These are phyloP conservation scores for Abrus pulchellus DNA, from an alignment of 306 rosid genomes.

Conservation along the genomic window DNA sequence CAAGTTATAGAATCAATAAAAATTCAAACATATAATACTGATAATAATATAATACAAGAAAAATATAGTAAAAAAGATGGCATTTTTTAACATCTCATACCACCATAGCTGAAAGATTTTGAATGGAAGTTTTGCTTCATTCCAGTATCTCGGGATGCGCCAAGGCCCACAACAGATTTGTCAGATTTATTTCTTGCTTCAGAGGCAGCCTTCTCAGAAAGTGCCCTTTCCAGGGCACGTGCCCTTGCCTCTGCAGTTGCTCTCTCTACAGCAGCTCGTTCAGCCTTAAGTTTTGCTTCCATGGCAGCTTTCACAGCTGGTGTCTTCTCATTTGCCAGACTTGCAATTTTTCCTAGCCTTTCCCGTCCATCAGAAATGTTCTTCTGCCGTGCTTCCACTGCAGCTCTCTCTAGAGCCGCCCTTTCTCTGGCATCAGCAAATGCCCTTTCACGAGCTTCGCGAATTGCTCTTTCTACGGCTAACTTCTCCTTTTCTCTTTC, in stretches of 20 bases:
- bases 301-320: constrained; percentile 73
- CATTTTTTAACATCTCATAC: constrained; percentile 59
- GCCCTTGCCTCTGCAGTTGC: constrained; percentile 87
- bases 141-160: constrained; percentile 62
- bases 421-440: constrained; percentile 87
- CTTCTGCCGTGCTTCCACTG: constrained; percentile 76
- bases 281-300: constrained; percentile 86
- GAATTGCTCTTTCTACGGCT: constrained; percentile 86
- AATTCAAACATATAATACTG: constrained; percentile 10
- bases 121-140: constrained; percentile 56
- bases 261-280: constrained; percentile 97
- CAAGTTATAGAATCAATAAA: constrained; percentile 41
- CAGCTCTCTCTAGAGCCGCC: constrained; percentile 74
- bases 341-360: constrained; percentile 63
- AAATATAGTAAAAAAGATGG: background rate
- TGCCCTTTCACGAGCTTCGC: constrained; percentile 96
- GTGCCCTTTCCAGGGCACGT: constrained; percentile 88
- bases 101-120: constrained; percentile 71
- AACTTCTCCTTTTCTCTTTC: constrained; percentile 76
- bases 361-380: constrained; percentile 70
- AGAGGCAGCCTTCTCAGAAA: constrained; percentile 75
- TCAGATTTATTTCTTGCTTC: constrained; percentile 75
- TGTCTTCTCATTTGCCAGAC: constrained; percentile 63
- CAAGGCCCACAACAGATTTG: constrained; percentile 55
- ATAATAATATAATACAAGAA: constrained; percentile 15